Evolutionary conservation across 2,329 filamentous ascomycete genomes (phyloP), one percentile per base, ranked within the genome.

Genomic region (Aspergillus candidus): DNA sequence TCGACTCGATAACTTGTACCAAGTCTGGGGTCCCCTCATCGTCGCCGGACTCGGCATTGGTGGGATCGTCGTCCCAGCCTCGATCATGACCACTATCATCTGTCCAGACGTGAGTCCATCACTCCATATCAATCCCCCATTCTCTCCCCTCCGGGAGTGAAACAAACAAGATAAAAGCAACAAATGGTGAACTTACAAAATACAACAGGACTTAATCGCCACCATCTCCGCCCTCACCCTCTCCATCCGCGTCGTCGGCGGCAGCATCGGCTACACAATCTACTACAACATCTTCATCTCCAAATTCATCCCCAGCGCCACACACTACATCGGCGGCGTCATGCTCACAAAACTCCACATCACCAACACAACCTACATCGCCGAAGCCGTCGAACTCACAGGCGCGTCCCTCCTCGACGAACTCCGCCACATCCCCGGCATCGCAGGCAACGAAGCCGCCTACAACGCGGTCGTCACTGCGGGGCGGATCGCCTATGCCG

Each of bases 221-320:
- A 86, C 83, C 2, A 74, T 85, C 36, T 77, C 82, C 1, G 81
- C 83, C 5, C 69, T 87, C 15, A 85, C 83, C 0, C 74, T 86
- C 32, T 76, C 80, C n/a, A 78, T 86, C 51, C 80, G 83, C 32
- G 80, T 84, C 43, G 74, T 86, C 31, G 83, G 83, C 37, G 82
- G 82, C 27, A 74, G 77, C 11, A 76, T 86, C 47, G 82, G 79
- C 30, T 84, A 81, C 58, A 73, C 75, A n/a, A 69, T 77, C 37
- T 73, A 73, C 59, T 82, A 80, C 57, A 73, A 75, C 45, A 62
- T 73, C 52, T 72, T 72, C 49, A 55, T 72, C 48, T 66, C 68
- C 49, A 72, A 69, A 51, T 75, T 73, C 52, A 56, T 67, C 39
- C 61, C 67, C 6, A 65, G 70, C 34, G 72, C 76, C 15, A 66